Conservation (phyloP, 2,329 filamentous ascomycete species). For the Botrytis medusae region DNA sequence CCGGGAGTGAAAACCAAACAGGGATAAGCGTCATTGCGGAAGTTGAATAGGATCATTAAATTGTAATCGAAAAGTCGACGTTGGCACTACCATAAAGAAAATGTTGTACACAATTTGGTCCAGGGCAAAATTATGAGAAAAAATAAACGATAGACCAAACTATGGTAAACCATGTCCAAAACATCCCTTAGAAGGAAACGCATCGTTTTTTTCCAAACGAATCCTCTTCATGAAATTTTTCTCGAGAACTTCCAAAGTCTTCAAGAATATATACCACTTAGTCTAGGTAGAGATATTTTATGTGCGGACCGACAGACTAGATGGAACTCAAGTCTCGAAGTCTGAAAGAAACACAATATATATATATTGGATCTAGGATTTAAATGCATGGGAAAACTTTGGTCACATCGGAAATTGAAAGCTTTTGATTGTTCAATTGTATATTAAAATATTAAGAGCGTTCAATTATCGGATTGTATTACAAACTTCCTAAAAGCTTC, state of each 20-base stretch:
- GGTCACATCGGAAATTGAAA: not conserved
- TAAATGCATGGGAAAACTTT: not conserved
- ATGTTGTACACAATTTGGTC: not conserved
- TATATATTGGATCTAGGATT: not conserved
- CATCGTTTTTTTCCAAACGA: too few relatives aligned
- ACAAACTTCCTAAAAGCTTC: too few relatives aligned
- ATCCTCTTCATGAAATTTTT: not conserved
- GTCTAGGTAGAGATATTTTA: not conserved
- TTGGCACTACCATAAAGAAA: not conserved
- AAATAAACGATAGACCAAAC: not conserved
- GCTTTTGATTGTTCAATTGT: not conserved
- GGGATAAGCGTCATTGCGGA: not conserved
- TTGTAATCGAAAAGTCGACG: not conserved
- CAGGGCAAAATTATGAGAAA: not conserved
- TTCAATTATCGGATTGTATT: too few relatives aligned
- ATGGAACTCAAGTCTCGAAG: not conserved
- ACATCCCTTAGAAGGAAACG: not conserved
- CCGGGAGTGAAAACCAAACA: not conserved
- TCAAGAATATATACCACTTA: not conserved
- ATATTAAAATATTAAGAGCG: too few relatives aligned
- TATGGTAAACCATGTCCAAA: not conserved
- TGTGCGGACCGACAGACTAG: not conserved
- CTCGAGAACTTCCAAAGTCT: not conserved
- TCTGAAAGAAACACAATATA: not conserved
- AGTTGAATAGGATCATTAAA: not conserved